Evolutionary conservation across 2,329 filamentous ascomycete species (phyloP).

Genomic region (Macroventuria anomochaeta): DNA sequence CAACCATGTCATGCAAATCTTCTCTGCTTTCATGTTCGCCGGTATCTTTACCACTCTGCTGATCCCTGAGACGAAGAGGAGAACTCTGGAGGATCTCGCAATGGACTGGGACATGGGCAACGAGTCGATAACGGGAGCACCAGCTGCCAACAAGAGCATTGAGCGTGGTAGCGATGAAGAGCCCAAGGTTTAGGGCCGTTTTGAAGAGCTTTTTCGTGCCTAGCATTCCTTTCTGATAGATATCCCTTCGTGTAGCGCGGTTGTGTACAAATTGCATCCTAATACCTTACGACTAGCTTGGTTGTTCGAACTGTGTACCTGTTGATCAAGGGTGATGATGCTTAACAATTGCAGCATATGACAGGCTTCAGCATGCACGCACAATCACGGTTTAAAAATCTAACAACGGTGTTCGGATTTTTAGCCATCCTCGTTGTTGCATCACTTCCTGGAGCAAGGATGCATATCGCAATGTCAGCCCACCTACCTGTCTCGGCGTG

Average conservation of each 20-base stretch:
- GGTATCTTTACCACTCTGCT: slow-evolving; percentile 72
- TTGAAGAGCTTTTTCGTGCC: background rate
- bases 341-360: no score
- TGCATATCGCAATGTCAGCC: background rate
- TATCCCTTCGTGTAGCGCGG: slow-evolving; percentile 8
- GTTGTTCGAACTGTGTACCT: background rate
- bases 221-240: slow-evolving; percentile 3
- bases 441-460: no score
- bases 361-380: no score
- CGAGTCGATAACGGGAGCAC: slow-evolving; percentile 40
- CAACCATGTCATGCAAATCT: slow-evolving; percentile 77
- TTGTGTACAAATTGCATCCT: slow-evolving; percentile 3
- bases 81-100: slow-evolving; percentile 75
- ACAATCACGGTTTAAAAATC: background rate
- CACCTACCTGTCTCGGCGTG: background rate
- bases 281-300: background rate
- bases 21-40: slow-evolving; percentile 79
- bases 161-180: slow-evolving; percentile 33
- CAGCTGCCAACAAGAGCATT: slow-evolving; percentile 25
- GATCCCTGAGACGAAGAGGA: slow-evolving; percentile 77
- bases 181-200: slow-evolving; percentile 14
- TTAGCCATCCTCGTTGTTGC: no score
- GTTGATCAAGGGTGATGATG: background rate
- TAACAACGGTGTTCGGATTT: background rate
- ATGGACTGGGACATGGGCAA: slow-evolving; percentile 45